phyloP scores from a whole-genome alignment of 208 protist genomes.

The Acanthamoeba healyi region DNA sequence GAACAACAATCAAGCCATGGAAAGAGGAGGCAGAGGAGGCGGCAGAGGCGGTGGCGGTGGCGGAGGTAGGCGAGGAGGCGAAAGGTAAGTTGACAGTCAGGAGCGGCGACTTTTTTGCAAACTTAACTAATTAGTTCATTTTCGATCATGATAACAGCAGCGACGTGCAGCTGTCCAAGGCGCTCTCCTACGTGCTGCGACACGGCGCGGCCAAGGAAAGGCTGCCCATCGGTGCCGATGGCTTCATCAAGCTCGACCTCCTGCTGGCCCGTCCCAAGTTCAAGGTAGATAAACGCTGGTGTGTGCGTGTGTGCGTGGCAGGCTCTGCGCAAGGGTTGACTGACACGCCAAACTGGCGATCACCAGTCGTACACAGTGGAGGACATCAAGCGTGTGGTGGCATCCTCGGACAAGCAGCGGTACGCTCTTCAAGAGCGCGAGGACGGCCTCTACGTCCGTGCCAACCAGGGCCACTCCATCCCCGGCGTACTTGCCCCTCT shows the following conservation, averaged over 20 bases:
- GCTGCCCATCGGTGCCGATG: constrained; percentile 14
- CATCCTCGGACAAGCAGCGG: constrained; percentile 16
- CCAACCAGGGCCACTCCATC: constrained; percentile 72
- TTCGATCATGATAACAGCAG: not conserved
- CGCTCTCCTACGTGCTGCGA: constrained; percentile 31
- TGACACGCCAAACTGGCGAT: too few relatives aligned
- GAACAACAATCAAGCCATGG: not conserved
- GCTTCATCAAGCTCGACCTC: constrained; percentile 24
- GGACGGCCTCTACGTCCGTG: constrained; percentile 40
- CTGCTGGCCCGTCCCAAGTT: constrained; percentile 14
- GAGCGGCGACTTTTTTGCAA: not conserved
- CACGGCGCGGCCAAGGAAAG: constrained; percentile 34
- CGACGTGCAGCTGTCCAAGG: constrained; percentile 60
- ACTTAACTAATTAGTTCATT: not conserved
- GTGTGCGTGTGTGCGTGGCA: not conserved
- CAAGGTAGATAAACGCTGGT: not conserved
- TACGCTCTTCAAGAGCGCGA: not conserved
- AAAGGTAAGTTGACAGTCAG: too few relatives aligned
- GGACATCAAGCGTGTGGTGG: constrained; percentile 8
- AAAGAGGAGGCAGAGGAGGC: not conserved
- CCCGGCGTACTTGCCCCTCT: not conserved
- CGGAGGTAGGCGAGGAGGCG: not conserved
- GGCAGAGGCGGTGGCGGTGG: not conserved
- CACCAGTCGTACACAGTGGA: constrained; percentile 25
- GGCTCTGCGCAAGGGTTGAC: too few relatives aligned